These are phyloP conservation scores for Pseudogymnoascus sp. DNA, from an alignment of 2,329 filamentous ascomycete genomes.

Conservation along the genomic window DNA sequence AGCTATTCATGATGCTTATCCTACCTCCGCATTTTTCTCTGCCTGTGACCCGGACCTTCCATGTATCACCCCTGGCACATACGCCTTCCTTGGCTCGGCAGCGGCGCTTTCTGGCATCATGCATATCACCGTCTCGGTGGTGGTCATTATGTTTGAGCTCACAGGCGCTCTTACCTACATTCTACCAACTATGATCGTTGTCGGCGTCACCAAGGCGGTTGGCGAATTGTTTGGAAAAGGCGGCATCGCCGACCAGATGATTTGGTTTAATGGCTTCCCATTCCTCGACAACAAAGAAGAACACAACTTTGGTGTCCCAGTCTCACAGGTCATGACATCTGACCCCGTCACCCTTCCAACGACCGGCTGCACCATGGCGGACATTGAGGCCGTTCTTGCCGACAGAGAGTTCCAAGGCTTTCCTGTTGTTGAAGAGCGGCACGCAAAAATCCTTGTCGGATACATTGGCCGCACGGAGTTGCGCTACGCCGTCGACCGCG, in stretches of 20 bases:
- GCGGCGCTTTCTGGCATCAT: conserved; percentile 93
- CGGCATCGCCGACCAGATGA: conserved; percentile 96
- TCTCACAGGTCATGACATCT: conserved; percentile 80
- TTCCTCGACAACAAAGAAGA: conserved; percentile 97
- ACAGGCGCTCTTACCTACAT: conserved; percentile 98
- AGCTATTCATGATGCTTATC: conserved; percentile 75
- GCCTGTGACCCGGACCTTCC: conserved; percentile 84
- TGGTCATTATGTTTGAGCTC: conserved; percentile 99
- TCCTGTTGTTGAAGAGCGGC: conserved; percentile 72
- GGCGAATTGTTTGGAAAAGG: conserved; percentile 88
- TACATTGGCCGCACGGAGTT: conserved; percentile 92
- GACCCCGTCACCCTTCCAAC: conserved; percentile 67
- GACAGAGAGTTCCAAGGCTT: conserved; percentile 87
- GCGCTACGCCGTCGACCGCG: conserved; percentile 78
- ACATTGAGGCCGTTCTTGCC: conserved; percentile 66
- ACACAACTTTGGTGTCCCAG: conserved; percentile 89
- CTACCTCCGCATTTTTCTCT: conserved; percentile 75
- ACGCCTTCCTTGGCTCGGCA: conserved; percentile 88
- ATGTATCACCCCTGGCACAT: conserved; percentile 95
- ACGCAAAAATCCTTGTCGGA: conserved; percentile 67
- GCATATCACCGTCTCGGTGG: conserved; percentile 94
- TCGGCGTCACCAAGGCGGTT: conserved; percentile 91
- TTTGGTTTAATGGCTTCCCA: conserved; percentile 96
- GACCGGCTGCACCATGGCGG: conserved; percentile 63
- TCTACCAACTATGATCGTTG: conserved; percentile 96